Conservation (phyloP, 2,329 filamentous ascomycete species). For the Xylariaceae sp. region DNA sequence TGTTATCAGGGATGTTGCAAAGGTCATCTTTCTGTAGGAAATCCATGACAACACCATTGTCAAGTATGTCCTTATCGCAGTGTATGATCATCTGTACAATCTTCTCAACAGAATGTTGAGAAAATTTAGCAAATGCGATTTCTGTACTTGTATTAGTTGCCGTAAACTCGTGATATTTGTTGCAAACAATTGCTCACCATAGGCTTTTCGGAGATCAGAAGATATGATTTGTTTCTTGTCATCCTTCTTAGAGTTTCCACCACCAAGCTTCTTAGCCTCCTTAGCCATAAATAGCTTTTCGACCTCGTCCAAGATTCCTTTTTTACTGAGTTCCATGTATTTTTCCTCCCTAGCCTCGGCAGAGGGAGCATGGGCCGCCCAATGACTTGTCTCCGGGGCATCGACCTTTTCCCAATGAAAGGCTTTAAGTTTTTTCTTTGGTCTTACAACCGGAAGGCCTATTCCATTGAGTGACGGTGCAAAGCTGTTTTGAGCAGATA, state of each 20-base stretch:
- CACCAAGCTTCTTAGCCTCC: conserved; percentile 84
- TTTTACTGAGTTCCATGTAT: conserved; percentile 86
- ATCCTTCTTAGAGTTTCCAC: conserved; percentile 68
- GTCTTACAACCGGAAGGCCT: conserved; percentile 73
- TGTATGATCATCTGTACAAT: conserved; percentile 92
- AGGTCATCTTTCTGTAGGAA: conserved; percentile 91
- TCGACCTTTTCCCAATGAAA: conserved; percentile 99
- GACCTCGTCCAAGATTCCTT: conserved; percentile 94
- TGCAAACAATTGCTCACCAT: conserved; percentile 51
- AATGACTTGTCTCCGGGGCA: conserved; percentile 83
- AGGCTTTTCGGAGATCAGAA: conserved; percentile 81
- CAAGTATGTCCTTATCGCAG: conserved; percentile 82
- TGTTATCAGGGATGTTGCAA: conserved; percentile 88
- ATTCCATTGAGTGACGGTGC: conserved; percentile 55
- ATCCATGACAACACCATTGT: conserved; percentile 91
- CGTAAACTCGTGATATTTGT: background rate
- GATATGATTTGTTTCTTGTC: conserved; percentile 98
- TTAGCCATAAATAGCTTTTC: conserved; percentile 97
- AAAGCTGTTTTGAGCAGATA: conserved; percentile 60
- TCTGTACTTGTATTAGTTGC: conserved; percentile 45
- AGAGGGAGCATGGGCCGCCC: conserved; percentile 83
- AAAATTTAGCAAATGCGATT: conserved; percentile 92
- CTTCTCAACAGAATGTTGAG: conserved; percentile 75
- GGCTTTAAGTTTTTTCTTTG: conserved; percentile 99
- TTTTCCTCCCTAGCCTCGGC: conserved; percentile 89